These are phyloP conservation scores for Lanmaoa rubissima DNA, from an alignment of 768 basidiomycete species.

Conservation along the genomic window DNA sequence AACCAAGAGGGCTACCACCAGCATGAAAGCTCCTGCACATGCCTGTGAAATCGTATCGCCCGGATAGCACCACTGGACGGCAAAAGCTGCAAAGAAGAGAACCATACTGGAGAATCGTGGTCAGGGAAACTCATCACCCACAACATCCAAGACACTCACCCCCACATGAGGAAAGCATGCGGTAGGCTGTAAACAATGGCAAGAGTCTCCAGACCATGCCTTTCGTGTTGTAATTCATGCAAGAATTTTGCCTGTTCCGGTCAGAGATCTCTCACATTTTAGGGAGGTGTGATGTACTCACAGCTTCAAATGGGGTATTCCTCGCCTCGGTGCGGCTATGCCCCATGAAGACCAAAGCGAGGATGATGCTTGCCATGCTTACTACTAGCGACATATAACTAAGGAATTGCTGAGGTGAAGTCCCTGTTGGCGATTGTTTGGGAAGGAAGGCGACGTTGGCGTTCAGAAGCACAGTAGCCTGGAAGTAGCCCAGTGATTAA, in stretches of 20 bases:
- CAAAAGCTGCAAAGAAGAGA: slow-evolving; percentile 30
- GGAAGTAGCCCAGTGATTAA: neutral
- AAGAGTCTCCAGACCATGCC: slow-evolving; percentile 47
- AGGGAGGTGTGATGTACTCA: slow-evolving; percentile 20
- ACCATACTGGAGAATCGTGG: slow-evolving; percentile 19
- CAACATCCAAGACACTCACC: slow-evolving; percentile 37
- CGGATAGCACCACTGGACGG: slow-evolving; percentile 24
- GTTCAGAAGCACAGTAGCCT: slow-evolving; percentile 58
- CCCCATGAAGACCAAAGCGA: slow-evolving; percentile 42
- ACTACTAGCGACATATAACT: slow-evolving; percentile 45
- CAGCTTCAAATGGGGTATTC: slow-evolving; percentile 34
- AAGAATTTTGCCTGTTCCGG: slow-evolving; percentile 14
- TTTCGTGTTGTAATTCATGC: slow-evolving; percentile 20
- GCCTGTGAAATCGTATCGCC: slow-evolving; percentile 9
- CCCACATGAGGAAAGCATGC: slow-evolving; percentile 58
- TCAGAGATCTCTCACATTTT: neutral
- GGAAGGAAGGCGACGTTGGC: slow-evolving; percentile 63
- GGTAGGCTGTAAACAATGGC: slow-evolving; percentile 55
- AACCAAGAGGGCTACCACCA: slow-evolving; percentile 33
- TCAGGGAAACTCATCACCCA: neutral
- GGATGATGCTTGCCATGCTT: slow-evolving; percentile 42
- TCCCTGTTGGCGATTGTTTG: slow-evolving; percentile 39
- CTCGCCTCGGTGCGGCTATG: slow-evolving; percentile 37
- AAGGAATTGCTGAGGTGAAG: slow-evolving; percentile 35
- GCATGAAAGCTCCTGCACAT: slow-evolving; percentile 33